Conservation (phyloP, 805 yeast species). For the Kuraishia piskuri region DNA sequence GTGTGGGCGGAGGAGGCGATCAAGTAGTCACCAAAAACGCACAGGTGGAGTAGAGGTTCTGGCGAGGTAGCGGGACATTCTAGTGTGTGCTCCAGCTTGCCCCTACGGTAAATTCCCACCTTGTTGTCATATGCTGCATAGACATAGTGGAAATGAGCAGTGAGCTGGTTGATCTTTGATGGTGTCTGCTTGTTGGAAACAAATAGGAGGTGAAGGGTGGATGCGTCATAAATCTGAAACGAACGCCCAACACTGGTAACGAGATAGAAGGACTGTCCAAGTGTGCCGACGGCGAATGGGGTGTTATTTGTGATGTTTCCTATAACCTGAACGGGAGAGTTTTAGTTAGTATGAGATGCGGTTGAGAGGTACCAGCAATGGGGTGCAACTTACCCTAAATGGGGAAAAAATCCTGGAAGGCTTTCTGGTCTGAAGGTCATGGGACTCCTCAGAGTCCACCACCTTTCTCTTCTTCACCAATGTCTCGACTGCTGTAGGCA, state of each 20-base stretch:
- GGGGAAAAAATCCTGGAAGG: slow-evolving; percentile 71
- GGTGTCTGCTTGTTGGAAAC: slow-evolving; percentile 77
- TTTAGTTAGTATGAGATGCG: background rate
- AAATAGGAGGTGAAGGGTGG: slow-evolving; percentile 75
- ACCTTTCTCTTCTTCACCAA: slow-evolving; percentile 7
- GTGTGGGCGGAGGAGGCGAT: slow-evolving; percentile 34
- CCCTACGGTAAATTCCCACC: slow-evolving; percentile 78
- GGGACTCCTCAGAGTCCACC: background rate
- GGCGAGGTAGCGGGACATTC: slow-evolving; percentile 15
- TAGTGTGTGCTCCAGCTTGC: slow-evolving; percentile 44
- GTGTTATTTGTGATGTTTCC: slow-evolving; percentile 84
- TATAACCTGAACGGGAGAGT: slow-evolving; percentile 23
- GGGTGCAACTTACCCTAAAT: slow-evolving; percentile 45
- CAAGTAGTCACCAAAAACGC: slow-evolving; percentile 70
- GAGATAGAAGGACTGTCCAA: slow-evolving; percentile 81
- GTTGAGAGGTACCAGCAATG: background rate
- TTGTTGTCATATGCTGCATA: slow-evolving; percentile 66
- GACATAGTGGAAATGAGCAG: slow-evolving; percentile 78
- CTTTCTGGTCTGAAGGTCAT: slow-evolving; percentile 4
- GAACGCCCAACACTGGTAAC: slow-evolving; percentile 86
- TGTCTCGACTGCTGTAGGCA: slow-evolving; percentile 3
- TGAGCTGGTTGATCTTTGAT: slow-evolving; percentile 56
- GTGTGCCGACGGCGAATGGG: slow-evolving; percentile 83
- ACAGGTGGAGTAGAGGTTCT: slow-evolving; percentile 4
- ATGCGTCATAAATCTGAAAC: slow-evolving; percentile 90